Evolutionary conservation across 2,329 filamentous ascomycete genomes (phyloP), one percentile per base, ranked within the genome.

Genomic region (Xylariaceae sp.): DNA sequence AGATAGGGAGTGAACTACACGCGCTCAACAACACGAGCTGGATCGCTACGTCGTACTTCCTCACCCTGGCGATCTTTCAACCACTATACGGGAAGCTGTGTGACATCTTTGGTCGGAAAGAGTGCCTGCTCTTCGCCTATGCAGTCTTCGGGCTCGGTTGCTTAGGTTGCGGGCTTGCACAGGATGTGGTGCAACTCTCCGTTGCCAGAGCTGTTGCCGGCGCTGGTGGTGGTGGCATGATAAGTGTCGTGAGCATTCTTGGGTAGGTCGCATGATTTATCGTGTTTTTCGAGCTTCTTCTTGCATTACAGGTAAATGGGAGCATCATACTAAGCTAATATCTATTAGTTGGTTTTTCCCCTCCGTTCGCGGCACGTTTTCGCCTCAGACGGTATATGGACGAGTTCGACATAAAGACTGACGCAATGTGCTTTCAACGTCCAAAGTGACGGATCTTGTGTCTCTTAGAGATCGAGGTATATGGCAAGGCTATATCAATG

Each of bases 1-100:
- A 78, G 54, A 91, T 92, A 59, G 87, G 87, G 11, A 88, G 79
- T 49, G 88, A 91, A 55, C 71, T 92, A 27, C 75, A 87, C 45
- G 86, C 87, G 1, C 74, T 92, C 45, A 89, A 86, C 62, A 81
- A 80, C 56, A 89, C 86, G 4, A 86, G 81, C 30, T 64, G 62
- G 62, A 57, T 64, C 44, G 59, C 58, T 2, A 65, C 62, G 31
- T 62, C 62, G 41, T 65, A 62, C 47, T 61, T 64, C 49, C 51
- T 66, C 9, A 61, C 60, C 15, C 60, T 62, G 53, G 72, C 74
- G 0, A 70, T 70, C 4, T 68, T 75, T 41, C 75, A 75, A 52
- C 75, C 75, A 0, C 53, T 77, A 0, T 76, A 71, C 48, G 74
- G 74, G 5, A 73, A 76, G 55, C 52, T 75, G 1, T 67, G 71